Conservation (phyloP, 2,329 filamentous ascomycete species). For the Elsinoe fawcettii region DNA sequence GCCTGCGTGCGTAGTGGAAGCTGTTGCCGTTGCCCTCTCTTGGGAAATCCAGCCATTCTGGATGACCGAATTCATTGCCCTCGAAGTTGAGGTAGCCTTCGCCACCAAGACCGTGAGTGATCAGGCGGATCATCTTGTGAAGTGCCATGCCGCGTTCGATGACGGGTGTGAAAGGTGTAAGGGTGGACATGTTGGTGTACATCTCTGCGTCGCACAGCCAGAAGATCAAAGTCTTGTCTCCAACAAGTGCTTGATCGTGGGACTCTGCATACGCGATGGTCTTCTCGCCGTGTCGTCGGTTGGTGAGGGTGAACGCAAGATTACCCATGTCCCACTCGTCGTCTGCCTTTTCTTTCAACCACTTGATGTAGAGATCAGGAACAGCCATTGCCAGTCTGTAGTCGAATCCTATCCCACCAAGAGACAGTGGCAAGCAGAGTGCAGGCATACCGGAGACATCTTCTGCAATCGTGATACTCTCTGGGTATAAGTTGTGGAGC, state of each 20-base stretch:
- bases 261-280: conserved; percentile 97
- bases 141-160: conserved; percentile 87
- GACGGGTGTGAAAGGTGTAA: conserved; percentile 74
- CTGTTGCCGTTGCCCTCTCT: conserved; percentile 57
- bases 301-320: conserved; percentile 81
- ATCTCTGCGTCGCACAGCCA: conserved; percentile 95
- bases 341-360: conserved; percentile 86
- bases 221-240: conserved; percentile 96
- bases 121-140: conserved; percentile 94
- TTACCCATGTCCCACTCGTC: conserved; percentile 83
- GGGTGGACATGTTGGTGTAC: conserved; percentile 92
- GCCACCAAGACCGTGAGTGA: conserved; percentile 85
- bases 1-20: conserved; percentile 52
- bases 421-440: conserved; percentile 74
- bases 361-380: conserved; percentile 98
- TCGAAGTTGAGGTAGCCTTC: conserved; percentile 98
- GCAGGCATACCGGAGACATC: conserved; percentile 98
- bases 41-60: conserved; percentile 98
- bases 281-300: conserved; percentile 91
- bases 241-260: conserved; percentile 94
- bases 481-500: conserved; percentile 82
- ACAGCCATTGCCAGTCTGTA: conserved; percentile 97
- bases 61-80: conserved; percentile 97
- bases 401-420: conserved; percentile 93
- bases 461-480: conserved; percentile 85